phyloP scores from a whole-genome alignment of 1,284 basidiomycete species.

The Tilletia setariae region DNA sequence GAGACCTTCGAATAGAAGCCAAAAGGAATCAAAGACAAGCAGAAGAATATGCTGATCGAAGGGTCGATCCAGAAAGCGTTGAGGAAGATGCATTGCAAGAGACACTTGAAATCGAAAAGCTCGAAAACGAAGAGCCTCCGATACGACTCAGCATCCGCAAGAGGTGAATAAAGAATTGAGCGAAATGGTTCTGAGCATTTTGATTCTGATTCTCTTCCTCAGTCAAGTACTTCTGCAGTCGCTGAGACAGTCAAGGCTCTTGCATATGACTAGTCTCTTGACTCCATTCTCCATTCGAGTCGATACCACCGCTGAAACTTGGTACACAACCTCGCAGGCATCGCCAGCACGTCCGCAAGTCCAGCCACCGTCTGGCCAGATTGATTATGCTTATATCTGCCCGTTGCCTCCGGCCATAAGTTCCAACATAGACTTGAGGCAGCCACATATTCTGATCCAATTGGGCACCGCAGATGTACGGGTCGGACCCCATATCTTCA shows the following conservation, averaged over 20 bases:
- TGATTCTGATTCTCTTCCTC: not conserved
- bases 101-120: too few relatives aligned
- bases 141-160: constrained; percentile 20
- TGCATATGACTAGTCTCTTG: constrained; percentile 47
- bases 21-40: not conserved
- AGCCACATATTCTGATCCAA: constrained; percentile 39
- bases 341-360: constrained; percentile 7
- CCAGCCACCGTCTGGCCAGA: constrained; percentile 20
- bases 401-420: constrained; percentile 36
- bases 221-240: constrained; percentile 45
- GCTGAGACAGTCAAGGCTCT: constrained; percentile 49
- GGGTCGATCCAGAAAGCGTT: constrained; percentile 25
- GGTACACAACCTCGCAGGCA: too few relatives aligned
- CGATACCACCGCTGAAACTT: not conserved
- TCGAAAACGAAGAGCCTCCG: not conserved
- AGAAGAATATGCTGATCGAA: constrained; percentile 19
- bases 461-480: constrained; percentile 46
- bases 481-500: constrained; percentile 44
- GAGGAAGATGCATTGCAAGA: too few relatives aligned
- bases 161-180: not conserved
- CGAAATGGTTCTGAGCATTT: not conserved
- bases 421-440: constrained; percentile 38
- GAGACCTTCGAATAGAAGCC: not conserved
- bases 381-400: constrained; percentile 39
- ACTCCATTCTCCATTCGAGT: constrained; percentile 33